Base-by-base conservation (phyloP, 805 yeast species). In the Blastobotrys muscicola region DNA sequence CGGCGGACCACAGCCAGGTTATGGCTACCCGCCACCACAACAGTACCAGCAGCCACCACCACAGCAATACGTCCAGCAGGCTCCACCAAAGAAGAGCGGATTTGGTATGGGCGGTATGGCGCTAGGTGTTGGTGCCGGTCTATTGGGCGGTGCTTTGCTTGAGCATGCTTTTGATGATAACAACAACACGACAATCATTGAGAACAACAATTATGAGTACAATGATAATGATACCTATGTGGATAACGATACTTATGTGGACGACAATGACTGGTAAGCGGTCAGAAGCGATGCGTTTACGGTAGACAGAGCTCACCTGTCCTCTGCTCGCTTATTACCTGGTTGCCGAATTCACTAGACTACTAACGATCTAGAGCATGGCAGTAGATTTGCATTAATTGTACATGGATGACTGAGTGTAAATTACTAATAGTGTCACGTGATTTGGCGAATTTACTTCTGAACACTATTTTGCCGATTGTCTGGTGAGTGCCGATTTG, bases 141-240 rank as follows among this genome's bases (percentile, higher is more conserved):
- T 79, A 43, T 54, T 78, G 7, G 85, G 84, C 45, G 85, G 84
- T 37, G 61, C 73, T 61, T 52, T 77, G 50, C 53, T 78, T 36
- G 72, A 71, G 7, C 64, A 69, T 32, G 72, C 72, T 20, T 20
- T 20, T 20, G 26, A 20, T 6, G 26, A 20, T 20, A 20, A 20
- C 37, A 50, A 76, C 36, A 57, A 43, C 46, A 56, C 47, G 41
- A 60, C 44, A 52, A 56, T 45, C 56, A 65, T 46, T 49, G 65
- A 56, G 51, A 66, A 55, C 60, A 69, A 51, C 67, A 66, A 50
- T 56, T 59, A 55, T 54, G 63, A 58, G 38, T 56, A 51, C 35
- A 50, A 51, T 30, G 57, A 52, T 36, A 65, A 54, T 59, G 68
- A 50, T 67, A 65, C 49, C 56, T 59, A 54, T 54, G 62, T 57